These are phyloP conservation scores for Xylaria sp. DNA, from an alignment of 2,329 filamentous ascomycete genomes.

Conservation along the genomic window DNA sequence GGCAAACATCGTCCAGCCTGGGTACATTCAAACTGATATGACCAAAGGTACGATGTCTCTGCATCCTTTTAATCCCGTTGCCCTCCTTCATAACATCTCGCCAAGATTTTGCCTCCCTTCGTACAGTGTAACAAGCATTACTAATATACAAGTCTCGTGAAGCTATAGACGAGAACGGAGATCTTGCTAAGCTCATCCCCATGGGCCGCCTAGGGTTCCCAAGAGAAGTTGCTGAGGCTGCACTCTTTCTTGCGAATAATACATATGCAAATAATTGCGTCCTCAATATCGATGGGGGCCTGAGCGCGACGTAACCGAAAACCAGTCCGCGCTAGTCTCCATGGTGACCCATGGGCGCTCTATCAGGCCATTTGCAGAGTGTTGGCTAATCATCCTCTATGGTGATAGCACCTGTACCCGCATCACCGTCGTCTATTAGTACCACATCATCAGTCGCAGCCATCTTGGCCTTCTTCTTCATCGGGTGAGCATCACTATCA, in stretches of 20 bases:
- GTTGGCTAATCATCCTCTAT: conserved; percentile 66
- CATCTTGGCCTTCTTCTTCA: conserved; percentile 66
- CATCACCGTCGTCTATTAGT: conserved; percentile 62
- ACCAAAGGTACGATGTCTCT: conserved; percentile 66
- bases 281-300: conserved; percentile 84
- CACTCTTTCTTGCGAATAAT: conserved; percentile 79
- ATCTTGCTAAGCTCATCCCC: conserved; percentile 66
- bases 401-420: conserved; percentile 69
- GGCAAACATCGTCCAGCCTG: conserved; percentile 83
- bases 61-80: conserved; percentile 22
- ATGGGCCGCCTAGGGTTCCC: conserved; percentile 71
- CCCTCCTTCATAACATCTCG: conserved; percentile 28
- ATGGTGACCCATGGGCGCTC: background rate
- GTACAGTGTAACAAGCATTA: conserved; percentile 40
- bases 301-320: conserved; percentile 70
- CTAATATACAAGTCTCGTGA: conserved; percentile 53
- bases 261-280: conserved; percentile 88
- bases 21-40: conserved; percentile 86
- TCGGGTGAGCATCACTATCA: conserved; percentile 52
- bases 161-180: conserved; percentile 45
- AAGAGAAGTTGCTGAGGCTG: conserved; percentile 83
- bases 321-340: background rate
- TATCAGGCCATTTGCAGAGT: background rate
- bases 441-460: conserved; percentile 55
- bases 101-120: conserved; percentile 18